Conservation (phyloP, 768 basidiomycete genomes). For the Naematelia encephala region DNA sequence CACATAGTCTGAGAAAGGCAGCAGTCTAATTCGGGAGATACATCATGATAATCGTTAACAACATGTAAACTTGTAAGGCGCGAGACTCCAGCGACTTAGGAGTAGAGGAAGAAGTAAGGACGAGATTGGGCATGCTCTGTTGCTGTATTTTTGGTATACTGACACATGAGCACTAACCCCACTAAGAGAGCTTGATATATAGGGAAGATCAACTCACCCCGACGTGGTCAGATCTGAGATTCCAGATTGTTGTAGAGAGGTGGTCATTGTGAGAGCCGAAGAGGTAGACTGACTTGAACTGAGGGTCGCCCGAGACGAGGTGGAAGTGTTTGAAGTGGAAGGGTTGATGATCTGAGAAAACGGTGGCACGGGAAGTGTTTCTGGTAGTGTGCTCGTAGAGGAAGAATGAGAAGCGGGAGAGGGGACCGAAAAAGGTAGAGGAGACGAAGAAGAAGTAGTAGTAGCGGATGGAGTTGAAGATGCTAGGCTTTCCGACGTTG, state of each 20-base stretch:
- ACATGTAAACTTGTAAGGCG: background rate
- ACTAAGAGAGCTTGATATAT: background rate
- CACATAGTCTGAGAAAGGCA: too few relatives aligned
- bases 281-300: too few relatives aligned
- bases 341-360: background rate
- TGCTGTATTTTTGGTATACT: background rate
- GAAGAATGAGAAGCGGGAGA: background rate
- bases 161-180: background rate
- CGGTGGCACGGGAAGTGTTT: background rate
- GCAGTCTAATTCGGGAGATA: too few relatives aligned
- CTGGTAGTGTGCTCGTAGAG: background rate
- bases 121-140: background rate
- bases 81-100: background rate
- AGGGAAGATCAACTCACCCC: background rate
- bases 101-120: background rate
- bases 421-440: background rate
- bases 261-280: background rate
- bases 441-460: background rate
- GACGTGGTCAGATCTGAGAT: background rate
- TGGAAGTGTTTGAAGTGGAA: background rate
- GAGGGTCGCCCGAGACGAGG: too few relatives aligned
- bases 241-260: background rate
- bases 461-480: background rate
- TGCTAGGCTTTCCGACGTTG: too few relatives aligned
- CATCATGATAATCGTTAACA: background rate